A percentile compares a stretch with the other conserved stretches of the same genome.
phyloP scores from a whole-genome alignment of 805 yeast genomes.

The Cyberlindnera nakhonratchasimensis region DNA sequence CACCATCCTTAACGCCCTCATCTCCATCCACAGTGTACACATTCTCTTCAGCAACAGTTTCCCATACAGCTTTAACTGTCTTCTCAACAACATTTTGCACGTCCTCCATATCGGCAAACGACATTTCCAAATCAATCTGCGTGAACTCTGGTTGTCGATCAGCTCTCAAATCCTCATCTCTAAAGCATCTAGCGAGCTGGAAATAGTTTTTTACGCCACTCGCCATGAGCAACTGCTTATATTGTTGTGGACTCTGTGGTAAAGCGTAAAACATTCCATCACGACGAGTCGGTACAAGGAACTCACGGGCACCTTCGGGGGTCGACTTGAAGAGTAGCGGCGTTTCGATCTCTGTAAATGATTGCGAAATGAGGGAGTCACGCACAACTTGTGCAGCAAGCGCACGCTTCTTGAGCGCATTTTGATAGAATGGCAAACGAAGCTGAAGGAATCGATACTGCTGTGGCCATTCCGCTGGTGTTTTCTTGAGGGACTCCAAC shows the following conservation, averaged over 20 bases:
- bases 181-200: slow-evolving; percentile 90
- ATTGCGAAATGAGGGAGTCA: slow-evolving; percentile 35
- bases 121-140: slow-evolving; percentile 94
- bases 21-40: slow-evolving; percentile 25
- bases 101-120: slow-evolving; percentile 66
- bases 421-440: slow-evolving; percentile 55
- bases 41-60: slow-evolving; percentile 34
- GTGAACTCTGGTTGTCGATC: slow-evolving; percentile 98
- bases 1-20: slow-evolving; percentile 15
- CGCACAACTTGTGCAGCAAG: slow-evolving; percentile 48
- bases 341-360: slow-evolving; percentile 84
- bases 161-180: slow-evolving; percentile 92
- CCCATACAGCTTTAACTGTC: slow-evolving; percentile 56
- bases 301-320: slow-evolving; percentile 97
- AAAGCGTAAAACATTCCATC: slow-evolving; percentile 70
- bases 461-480: slow-evolving; percentile 63
- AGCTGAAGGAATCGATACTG: slow-evolving; percentile 80
- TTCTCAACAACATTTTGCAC: slow-evolving; percentile 64
- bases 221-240: slow-evolving; percentile 92
- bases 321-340: slow-evolving; percentile 92
- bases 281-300: slow-evolving; percentile 84
- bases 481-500: slow-evolving; percentile 53
- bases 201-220: slow-evolving; percentile 84
- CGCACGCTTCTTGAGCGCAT: slow-evolving; percentile 54
- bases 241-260: slow-evolving; percentile 98